Evolutionary conservation across 2,329 filamentous ascomycete species (phyloP), one percentile per base, ranked within the genome.

Genomic region (Diplodia scrobiculata): DNA sequence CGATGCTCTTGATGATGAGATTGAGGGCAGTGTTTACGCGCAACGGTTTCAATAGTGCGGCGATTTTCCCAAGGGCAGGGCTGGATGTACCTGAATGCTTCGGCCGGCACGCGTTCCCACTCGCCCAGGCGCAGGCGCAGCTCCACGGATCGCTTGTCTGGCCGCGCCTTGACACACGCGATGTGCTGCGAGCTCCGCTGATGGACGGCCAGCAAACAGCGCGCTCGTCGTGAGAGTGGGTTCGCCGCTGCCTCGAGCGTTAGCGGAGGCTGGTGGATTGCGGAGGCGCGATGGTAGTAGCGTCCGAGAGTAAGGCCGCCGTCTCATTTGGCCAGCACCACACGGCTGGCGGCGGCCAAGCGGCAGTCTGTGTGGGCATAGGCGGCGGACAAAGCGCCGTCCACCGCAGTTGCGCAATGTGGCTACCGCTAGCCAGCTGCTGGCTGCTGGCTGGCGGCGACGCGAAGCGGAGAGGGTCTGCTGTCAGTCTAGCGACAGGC

Each of bases 41-140:
- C 55, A 60, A 60, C 55, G 55, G 50, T 36, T 54, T 48, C 27
- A 54, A 65, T 55, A 60, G 55, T 60, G 41, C 17, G 27, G 55
- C 41, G 63, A 65, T 65, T 52, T 55, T 34, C 63, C 41, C 63
- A 65, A 53, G 60, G 63, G 63, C 63, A 45, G 53, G 63, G 50
- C 63, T 54, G 25, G 55, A 29, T 58, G 63, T 65, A 55, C 63
- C 63, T 65, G 63, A 65, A n/a, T n/a, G 38, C 14, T 65, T 50
- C 51, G 34, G 51, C 36, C 51, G 63, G 63, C 51, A 65, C 27
- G n/a, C 10, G 29, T 65, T 65, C 63, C 63, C 38, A 50, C 38
- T 65, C 51, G 63, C 45, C 32, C 25, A 5, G 1, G 51, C 38
- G 29, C 11, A 34, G 13, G 25, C 19, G 48, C 9, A 19, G 60